Base-by-base conservation (phyloP, 2,329 filamentous ascomycete species). In the Helotiales sp. region DNA sequence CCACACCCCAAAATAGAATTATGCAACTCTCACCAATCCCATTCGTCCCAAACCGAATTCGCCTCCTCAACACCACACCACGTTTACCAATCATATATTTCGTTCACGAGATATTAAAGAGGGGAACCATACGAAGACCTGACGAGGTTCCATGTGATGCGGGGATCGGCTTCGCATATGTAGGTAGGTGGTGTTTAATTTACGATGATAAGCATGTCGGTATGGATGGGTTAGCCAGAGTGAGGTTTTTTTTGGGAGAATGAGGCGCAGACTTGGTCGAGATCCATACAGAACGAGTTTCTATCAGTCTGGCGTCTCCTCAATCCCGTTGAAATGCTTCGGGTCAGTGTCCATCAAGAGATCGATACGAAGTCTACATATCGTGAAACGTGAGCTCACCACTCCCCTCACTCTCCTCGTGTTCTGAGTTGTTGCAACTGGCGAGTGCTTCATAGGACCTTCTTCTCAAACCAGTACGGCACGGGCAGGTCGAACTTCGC, bases 161-260 rank as follows among this genome's bases (percentile, higher is more conserved):
- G 10, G 54, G 26, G 54, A 57, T 40, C 54, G 34, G 32, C 54
- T 37, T 57, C 40, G 54, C 54, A 57, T 57, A 11, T 55, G n/a
- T n/a, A n/a, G n/a, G n/a, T n/a, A n/a, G n/a, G n/a, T n/a, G n/a
- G n/a, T n/a, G n/a, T n/a, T n/a, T n/a, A n/a, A n/a, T n/a, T n/a
- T n/a, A n/a, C n/a, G n/a, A n/a, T n/a, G n/a, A n/a, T n/a, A n/a
- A n/a, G n/a, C n/a, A n/a, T n/a, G n/a, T n/a, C n/a, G n/a, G n/a
- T n/a, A n/a, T n/a, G n/a, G n/a, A n/a, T n/a, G n/a, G n/a, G n/a
- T n/a, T n/a, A n/a, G n/a, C n/a, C n/a, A 15, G 17, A 24, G 20
- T 10, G 45, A 13, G 20, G 22, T n/a, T 52, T 26, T 52, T 26
- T 52, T 52, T 52, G 26, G 49, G 26, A 52, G 13, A 10, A 52